Evolutionary conservation across 345 rosid genomes (phyloP), one percentile per base, ranked within the genome.

Genomic region (Cardiospermum halicacabum): DNA sequence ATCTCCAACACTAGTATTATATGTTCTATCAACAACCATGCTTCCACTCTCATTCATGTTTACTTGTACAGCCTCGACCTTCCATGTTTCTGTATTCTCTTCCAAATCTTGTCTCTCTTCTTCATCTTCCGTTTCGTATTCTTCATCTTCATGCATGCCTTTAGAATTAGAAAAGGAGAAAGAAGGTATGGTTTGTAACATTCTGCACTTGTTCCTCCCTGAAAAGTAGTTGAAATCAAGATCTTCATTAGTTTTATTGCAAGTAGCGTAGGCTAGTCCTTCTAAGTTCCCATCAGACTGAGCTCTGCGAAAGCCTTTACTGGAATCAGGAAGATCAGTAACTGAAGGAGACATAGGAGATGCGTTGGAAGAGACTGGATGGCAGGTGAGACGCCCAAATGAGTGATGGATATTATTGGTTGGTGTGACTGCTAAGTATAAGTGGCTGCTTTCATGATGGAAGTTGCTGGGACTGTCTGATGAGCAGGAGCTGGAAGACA

Each of bases 261-360:
- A 64, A 62, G 78, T 48, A 65, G 42, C 76, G 69, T 67, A 50
- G 25, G 76, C 74, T 19, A 80, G 22, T 13, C 76, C 83, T 74
- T 79, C 71, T 66, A 87, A 58, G 79, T 87, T 81, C 3, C 85
- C 84, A 0, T 79, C 93, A 11, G 93, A 84, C 3, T 75, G 86
- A 28, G 70, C 84, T 16, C 85, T 78, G 16, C 82, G 82, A 50
- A 84, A 58, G 43, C 85, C 75, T 27, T 53, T 60, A 7, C 13
- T 25, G 11, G 71, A 58, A 58, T 45, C 48, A 0, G 65, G 34
- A 11, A 55, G 51, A 11, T 73, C 72, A 1, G 63, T 45, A n/a
- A 72, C 7, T 21, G 80, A 70, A 25, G 80, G 74, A 39, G 87
- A 81, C 40, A 68, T 69, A 2, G 91, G 83, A 59, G 87, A 84